A percentile compares a stretch with the other conserved stretches of the same genome.
phyloP scores from a whole-genome alignment of 2,329 filamentous ascomycete genomes.

The Daldinia sp. region DNA sequence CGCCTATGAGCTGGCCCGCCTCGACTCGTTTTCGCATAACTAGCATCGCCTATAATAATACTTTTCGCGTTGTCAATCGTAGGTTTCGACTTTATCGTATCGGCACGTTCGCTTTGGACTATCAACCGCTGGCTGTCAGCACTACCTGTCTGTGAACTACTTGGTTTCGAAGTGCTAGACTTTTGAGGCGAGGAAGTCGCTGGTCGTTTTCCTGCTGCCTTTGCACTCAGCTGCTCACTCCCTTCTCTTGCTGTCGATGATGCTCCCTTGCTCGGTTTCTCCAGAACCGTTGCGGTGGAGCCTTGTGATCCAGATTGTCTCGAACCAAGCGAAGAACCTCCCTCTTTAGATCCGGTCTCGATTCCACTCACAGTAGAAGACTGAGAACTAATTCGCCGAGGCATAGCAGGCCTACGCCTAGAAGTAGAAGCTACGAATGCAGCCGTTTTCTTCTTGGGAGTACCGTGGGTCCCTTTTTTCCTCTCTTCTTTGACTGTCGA shows the following conservation, averaged over 20 bases:
- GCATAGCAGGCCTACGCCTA: conserved; percentile 57
- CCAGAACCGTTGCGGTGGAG: conserved; percentile 43
- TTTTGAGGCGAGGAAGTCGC: conserved; percentile 34
- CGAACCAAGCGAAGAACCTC: conserved; percentile 37
- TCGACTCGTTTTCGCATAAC: conserved; percentile 8
- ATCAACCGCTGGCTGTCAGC: background rate
- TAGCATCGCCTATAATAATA: background rate
- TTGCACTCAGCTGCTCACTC: conserved; percentile 49
- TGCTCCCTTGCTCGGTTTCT: conserved; percentile 38
- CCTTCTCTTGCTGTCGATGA: conserved; percentile 15
- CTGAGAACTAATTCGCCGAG: conserved; percentile 59
- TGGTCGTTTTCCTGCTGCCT: conserved; percentile 60
- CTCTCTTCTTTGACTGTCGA: conserved; percentile 40
- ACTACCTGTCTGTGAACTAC: conserved; percentile 10
- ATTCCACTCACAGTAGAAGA: conserved; percentile 49
- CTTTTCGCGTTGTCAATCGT: conserved; percentile 12
- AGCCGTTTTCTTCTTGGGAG: conserved; percentile 47
- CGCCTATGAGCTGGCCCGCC: conserved; percentile 16
- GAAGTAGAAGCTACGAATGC: conserved; percentile 56
- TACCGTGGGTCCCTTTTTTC: conserved; percentile 34
- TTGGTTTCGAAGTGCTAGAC: conserved; percentile 17
- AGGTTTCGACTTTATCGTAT: conserved; percentile 1
- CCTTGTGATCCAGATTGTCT: conserved; percentile 37
- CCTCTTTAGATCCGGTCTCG: conserved; percentile 48
- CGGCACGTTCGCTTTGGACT: conserved; percentile 3